Evolutionary conservation across 73 alveolate genomes (phyloP).

Genomic region (Paramecium tetraurelia): DNA sequence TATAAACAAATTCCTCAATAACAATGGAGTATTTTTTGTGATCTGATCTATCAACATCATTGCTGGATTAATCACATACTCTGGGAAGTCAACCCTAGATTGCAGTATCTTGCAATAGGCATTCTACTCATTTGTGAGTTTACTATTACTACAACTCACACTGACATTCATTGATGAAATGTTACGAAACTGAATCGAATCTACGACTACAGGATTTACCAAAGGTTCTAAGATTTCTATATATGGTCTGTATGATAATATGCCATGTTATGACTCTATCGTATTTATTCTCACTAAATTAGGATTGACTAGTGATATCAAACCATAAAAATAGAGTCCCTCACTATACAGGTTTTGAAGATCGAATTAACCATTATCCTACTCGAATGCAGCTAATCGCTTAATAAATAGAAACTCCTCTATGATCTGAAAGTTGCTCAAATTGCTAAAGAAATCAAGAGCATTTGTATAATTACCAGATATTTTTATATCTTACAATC

Average conservation of each 20-base stretch:
- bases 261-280: neutral
- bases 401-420: slow-evolving; percentile 7
- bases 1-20: neutral
- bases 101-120: neutral
- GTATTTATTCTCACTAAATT: neutral
- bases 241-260: neutral
- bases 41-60: slow-evolving; percentile 21
- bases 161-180: neutral
- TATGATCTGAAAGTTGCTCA: neutral
- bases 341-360: neutral
- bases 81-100: neutral
- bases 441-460: neutral
- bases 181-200: neutral
- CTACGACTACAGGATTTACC: neutral
- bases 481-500: neutral
- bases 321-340: slow-evolving; percentile 2
- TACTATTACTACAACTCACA: neutral
- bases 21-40: neutral
- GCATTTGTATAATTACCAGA: slow-evolving; percentile 31
- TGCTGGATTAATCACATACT: slow-evolving; percentile 12
- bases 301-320: neutral
- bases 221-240: slow-evolving; percentile 31
- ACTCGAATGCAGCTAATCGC: slow-evolving; percentile 14
- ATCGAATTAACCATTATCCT: slow-evolving; percentile 5
- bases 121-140: neutral